These are phyloP conservation scores for Deinandra increscens DNA, from an alignment of 129 eudicot species.

Conservation along the genomic window DNA sequence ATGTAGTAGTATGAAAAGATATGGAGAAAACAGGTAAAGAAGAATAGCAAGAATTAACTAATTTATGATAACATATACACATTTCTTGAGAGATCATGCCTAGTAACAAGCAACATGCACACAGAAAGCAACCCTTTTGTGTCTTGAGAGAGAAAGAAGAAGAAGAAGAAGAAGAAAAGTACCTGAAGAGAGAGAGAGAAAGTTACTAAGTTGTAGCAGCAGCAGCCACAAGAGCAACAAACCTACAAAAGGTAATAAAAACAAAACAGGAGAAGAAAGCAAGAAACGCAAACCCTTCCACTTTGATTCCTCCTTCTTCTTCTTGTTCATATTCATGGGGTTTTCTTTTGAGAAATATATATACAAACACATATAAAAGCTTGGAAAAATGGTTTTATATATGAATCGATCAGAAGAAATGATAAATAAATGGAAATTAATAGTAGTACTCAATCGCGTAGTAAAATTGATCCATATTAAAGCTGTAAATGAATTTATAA, in stretches of 20 bases:
- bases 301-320: slow-evolving; percentile 20
- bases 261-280: slow-evolving; percentile 43
- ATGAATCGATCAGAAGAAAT: slow-evolving; percentile 13
- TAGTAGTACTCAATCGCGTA: slow-evolving; percentile 7
- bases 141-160: slow-evolving; percentile 14
- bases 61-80: slow-evolving; percentile 31
- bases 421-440: background rate
- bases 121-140: slow-evolving; percentile 30
- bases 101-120: slow-evolving; percentile 45
- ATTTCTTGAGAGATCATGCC: slow-evolving; percentile 34
- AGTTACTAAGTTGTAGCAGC: slow-evolving; percentile 33
- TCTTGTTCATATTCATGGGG: background rate
- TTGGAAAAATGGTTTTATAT: slow-evolving; percentile 20
- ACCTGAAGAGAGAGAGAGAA: slow-evolving; percentile 23
- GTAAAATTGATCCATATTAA: slow-evolving; percentile 3
- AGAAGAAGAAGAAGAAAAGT: slow-evolving; percentile 17
- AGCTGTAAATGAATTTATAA: slow-evolving; percentile 38
- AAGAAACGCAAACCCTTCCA: slow-evolving; percentile 32
- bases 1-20: slow-evolving; percentile 30
- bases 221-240: slow-evolving; percentile 47
- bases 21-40: slow-evolving; percentile 37
- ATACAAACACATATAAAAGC: background rate
- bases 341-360: slow-evolving; percentile 8
- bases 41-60: slow-evolving; percentile 29
- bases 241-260: slow-evolving; percentile 51